Evolutionary conservation across 148 eudicot species (phyloP).

Genomic region (Vaccinium myrtillus): DNA sequence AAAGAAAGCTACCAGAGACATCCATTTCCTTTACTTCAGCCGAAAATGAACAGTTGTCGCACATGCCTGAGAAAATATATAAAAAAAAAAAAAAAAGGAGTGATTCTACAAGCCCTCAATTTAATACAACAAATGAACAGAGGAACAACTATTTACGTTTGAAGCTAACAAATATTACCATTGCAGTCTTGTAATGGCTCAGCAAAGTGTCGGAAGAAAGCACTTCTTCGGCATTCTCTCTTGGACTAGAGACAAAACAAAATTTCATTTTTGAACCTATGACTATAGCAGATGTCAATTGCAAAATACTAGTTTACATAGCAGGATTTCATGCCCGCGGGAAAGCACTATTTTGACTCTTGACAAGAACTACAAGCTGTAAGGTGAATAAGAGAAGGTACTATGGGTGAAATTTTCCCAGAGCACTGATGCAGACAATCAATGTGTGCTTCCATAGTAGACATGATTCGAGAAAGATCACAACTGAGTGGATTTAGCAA

Average conservation of each 20-base stretch:
- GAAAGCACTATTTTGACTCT: neutral
- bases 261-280: neutral
- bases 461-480: neutral
- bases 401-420: neutral
- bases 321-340: neutral
- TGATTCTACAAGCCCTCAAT: neutral
- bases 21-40: constrained; percentile 69
- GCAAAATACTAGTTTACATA: constrained; percentile 5
- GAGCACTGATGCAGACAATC: neutral
- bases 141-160: neutral
- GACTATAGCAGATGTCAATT: constrained; percentile 7
- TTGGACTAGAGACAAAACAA: constrained; percentile 56
- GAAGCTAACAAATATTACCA: constrained; percentile 38
- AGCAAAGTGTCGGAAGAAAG: constrained; percentile 91
- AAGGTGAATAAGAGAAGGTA: neutral
- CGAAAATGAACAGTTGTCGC: constrained; percentile 82
- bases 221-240: constrained; percentile 77
- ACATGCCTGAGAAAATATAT: constrained; percentile 66
- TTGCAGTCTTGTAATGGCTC: constrained; percentile 91
- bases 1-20: constrained; percentile 59
- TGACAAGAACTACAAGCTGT: neutral
- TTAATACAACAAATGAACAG: constrained; percentile 10
- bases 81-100: neutral
- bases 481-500: neutral
- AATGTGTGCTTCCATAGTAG: neutral